These are phyloP conservation scores for Pilobolus umbonatus DNA, from an alignment of 192 early-diverging fungal species.

Conservation along the genomic window DNA sequence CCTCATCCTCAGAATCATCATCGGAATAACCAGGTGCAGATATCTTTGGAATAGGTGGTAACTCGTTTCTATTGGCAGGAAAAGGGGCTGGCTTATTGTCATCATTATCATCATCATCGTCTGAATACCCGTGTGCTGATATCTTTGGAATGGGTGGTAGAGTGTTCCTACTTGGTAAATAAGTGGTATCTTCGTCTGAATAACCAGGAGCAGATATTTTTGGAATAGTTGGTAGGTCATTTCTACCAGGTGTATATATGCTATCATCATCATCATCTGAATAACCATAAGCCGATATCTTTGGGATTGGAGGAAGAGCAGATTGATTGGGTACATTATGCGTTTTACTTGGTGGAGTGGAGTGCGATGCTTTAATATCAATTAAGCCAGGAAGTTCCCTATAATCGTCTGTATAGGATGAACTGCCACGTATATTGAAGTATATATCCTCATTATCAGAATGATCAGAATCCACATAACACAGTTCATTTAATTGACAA, in stretches of 20 bases:
- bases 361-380: too few relatives aligned
- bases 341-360: too few relatives aligned
- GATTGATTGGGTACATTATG: not conserved
- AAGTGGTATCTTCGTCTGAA: not conserved
- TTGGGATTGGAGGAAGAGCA: not conserved
- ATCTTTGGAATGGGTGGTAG: constrained; percentile 1
- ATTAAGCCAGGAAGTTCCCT: too few relatives aligned
- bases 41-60: not conserved
- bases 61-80: not conserved
- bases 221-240: constrained; percentile 2
- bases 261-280: not conserved
- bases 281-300: not conserved
- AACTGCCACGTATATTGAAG: too few relatives aligned
- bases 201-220: not conserved
- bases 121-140: not conserved
- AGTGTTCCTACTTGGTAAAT: not conserved
- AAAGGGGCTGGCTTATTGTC: too few relatives aligned
- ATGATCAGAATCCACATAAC: too few relatives aligned
- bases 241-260: not conserved
- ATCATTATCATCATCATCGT: too few relatives aligned
- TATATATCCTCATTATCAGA: too few relatives aligned
- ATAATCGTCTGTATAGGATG: too few relatives aligned
- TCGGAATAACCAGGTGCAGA: not conserved
- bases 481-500: too few relatives aligned
- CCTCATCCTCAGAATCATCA: not conserved